Evolutionary conservation across 768 basidiomycete genomes (phyloP).

Genomic region (Albatrellus ellisii): DNA sequence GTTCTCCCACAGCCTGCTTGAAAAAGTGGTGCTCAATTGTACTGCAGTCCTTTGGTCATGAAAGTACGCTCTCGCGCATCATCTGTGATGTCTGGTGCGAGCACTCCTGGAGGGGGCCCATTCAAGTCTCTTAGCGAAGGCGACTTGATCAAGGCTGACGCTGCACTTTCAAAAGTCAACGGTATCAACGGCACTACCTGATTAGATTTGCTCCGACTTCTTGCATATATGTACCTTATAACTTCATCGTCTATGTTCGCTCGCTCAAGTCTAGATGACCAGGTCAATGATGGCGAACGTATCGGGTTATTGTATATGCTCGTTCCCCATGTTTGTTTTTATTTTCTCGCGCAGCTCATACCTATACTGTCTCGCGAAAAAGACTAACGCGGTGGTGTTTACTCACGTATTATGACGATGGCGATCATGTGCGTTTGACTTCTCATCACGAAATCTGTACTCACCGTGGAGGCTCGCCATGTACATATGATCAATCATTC

Average conservation of each 20-base stretch:
- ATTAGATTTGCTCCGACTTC: neutral
- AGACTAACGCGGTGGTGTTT: no score
- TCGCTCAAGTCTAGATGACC: neutral
- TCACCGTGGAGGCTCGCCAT: no score
- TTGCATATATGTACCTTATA: neutral
- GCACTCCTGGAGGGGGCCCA: constrained; percentile 78
- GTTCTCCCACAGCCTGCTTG: constrained; percentile 20
- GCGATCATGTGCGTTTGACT: no score
- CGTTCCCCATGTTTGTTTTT: no score
- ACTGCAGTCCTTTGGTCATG: constrained; percentile 68
- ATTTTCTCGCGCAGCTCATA: no score
- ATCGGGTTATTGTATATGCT: no score
- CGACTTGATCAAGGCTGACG: constrained; percentile 80
- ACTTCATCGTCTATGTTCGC: neutral
- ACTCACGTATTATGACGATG: no score
- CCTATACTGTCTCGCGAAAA: no score
- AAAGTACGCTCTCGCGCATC: constrained; percentile 77
- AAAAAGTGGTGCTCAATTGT: constrained; percentile 4
- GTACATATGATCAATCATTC: no score
- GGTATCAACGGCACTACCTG: no score
- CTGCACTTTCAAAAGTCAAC: constrained; percentile 58
- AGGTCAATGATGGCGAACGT: neutral
- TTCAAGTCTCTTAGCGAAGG: constrained; percentile 76
- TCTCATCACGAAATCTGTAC: no score
- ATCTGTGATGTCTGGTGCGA: constrained; percentile 61